Evolutionary conservation across 257 asterid species (phyloP), one percentile per base, ranked within the genome.

Genomic region (Solanum bulbocastanum): DNA sequence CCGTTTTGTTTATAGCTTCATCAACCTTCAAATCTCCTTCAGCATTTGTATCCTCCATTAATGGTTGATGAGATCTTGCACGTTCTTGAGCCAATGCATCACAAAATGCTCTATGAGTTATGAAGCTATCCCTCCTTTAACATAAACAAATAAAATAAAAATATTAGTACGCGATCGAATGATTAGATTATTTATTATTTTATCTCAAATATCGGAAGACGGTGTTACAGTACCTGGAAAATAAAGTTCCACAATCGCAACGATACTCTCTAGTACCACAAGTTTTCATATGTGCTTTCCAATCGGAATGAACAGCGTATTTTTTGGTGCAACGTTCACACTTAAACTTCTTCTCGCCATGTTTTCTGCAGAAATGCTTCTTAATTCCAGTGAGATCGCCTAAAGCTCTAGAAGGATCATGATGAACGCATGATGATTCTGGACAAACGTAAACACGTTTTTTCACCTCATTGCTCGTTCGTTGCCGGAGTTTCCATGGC

Each of bases 361-460:
- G 99, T 81, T 96, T 96, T 71, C 99, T 88, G 91, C 98, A 93
- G 89, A 94, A 96, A 62, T 96, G 99, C 16, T 96, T 96, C 75
- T 95, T 96, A 27, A 96, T 94, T 33, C 99, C 99, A 46, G 99
- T 95, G 58, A 96, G 95, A 74, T 96, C 99, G 22, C 99, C 99
- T 27, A 96, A 94, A 8, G 99, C 99, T 33, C 98, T 89, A 8
- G 97, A 84, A 4, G 97, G 97, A 20, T 96, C 97, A 46, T 96
- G 99, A 87, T 95, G 98, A 69, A 94, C 86, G 89, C 98, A 96
- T 73, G 87, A 86, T 2, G 88, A 4, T 46, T 96, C 98, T 2
- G 99, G 99, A 83, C 99, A 96, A 3, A 96, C 96, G 84, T 96
- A 96, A 1, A 96, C 99, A 3, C 96, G 93, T 90, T 93, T 96